Percentiles rank a stretch among this genome's conserved stretches.
These are phyloP conservation scores for Candida pseudoviswanathii DNA, from an alignment of 1,139 yeast species.

Conservation along the genomic window DNA sequence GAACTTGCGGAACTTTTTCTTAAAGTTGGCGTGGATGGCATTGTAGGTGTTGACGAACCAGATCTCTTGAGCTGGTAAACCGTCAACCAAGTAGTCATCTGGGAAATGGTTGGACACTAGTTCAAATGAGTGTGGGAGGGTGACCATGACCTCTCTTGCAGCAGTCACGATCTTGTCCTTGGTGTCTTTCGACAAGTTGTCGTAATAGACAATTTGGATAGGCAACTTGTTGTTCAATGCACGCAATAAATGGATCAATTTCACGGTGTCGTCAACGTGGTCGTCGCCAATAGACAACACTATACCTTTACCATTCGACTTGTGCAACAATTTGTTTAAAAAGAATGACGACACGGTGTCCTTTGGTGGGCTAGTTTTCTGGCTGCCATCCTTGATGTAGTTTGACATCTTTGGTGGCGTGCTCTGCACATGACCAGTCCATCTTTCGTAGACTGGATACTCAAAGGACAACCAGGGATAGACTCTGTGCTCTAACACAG, in stretches of 20 bases:
- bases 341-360: constrained; percentile 20
- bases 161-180: constrained; percentile 27
- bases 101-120: constrained; percentile 27
- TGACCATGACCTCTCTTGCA: constrained; percentile 25
- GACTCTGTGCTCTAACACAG: constrained; percentile 39
- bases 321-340: constrained; percentile 23
- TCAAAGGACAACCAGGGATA: constrained; percentile 50
- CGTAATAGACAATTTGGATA: constrained; percentile 35
- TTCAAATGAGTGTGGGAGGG: constrained; percentile 27
- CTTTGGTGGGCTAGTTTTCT: constrained; percentile 13
- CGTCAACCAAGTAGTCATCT: constrained; percentile 23
- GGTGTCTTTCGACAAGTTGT: constrained; percentile 25
- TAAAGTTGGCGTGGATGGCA: constrained; percentile 29
- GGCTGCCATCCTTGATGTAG: constrained; percentile 18
- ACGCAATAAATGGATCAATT: constrained; percentile 33
- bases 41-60: constrained; percentile 45
- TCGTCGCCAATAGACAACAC: constrained; percentile 37
- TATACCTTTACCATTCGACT: constrained; percentile 37
- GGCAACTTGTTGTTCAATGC: constrained; percentile 36
- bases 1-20: constrained; percentile 35
- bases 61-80: constrained; percentile 42
- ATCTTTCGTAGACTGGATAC: constrained; percentile 46
- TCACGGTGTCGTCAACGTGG: constrained; percentile 30
- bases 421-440: constrained; percentile 42
- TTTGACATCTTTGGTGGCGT: constrained; percentile 41